Evolutionary conservation across 352 stramenopile genomes (phyloP).

Genomic region (Blastocystis sp.): DNA sequence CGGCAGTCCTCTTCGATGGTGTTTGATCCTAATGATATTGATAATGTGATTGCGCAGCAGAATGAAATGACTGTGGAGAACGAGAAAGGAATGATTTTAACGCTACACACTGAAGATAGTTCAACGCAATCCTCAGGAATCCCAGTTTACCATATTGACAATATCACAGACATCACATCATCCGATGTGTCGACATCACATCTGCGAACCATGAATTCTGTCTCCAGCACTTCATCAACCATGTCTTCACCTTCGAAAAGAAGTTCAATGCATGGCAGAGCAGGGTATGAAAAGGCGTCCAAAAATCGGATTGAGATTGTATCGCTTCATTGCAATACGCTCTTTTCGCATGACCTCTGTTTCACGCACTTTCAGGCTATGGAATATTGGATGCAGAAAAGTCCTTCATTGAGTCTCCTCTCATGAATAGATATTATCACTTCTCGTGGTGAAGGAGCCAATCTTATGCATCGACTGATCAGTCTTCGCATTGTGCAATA

Average conservation of each 20-base stretch:
- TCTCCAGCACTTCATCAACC: neutral
- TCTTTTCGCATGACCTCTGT: neutral
- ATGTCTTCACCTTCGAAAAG: neutral
- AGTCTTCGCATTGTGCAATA: neutral
- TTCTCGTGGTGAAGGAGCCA: constrained; percentile 4
- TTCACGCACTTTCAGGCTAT: constrained; percentile 43
- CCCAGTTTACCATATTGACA: neutral
- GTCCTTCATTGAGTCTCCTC: neutral
- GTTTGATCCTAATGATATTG: neutral
- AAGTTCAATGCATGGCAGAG: neutral
- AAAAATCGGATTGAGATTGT: constrained; percentile 41
- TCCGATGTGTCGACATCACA: neutral
- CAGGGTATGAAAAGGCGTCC: neutral
- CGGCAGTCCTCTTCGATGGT: constrained; percentile 22
- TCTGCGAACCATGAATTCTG: neutral
- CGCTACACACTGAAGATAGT: neutral
- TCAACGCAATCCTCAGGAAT: neutral
- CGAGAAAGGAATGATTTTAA: neutral
- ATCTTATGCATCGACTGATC: neutral
- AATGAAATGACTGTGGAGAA: neutral
- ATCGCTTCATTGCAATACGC: neutral
- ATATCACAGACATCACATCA: neutral
- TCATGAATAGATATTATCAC: neutral
- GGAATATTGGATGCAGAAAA: constrained; percentile 39
- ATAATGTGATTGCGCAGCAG: constrained; percentile 33